phyloP scores from a whole-genome alignment of 2,329 filamentous ascomycete species.

The Bimuria novae-zelandiae region DNA sequence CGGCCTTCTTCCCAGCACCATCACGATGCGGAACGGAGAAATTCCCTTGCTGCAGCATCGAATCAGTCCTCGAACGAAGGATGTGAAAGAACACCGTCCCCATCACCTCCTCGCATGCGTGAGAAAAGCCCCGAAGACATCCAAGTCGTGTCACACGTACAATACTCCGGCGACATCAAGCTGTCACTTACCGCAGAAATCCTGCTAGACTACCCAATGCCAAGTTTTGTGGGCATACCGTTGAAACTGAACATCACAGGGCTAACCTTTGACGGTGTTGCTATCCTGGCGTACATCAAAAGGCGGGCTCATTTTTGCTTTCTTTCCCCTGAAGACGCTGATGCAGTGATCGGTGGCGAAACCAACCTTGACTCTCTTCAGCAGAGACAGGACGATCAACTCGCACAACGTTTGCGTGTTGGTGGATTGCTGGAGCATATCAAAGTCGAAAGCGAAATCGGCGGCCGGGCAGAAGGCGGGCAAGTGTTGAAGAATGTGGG shows the following conservation, averaged over 20 bases:
- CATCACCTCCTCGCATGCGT: conserved; percentile 59
- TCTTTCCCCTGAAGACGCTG: conserved; percentile 85
- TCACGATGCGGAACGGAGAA: conserved; percentile 33
- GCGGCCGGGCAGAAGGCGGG: conserved; percentile 85
- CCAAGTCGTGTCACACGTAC: conserved; percentile 89
- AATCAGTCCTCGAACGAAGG: conserved; percentile 34
- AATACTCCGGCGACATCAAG: conserved; percentile 84
- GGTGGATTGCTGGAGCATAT: conserved; percentile 90
- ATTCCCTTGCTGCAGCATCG: conserved; percentile 34
- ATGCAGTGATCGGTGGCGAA: conserved; percentile 61
- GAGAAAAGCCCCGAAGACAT: conserved; percentile 84
- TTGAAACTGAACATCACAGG: conserved; percentile 95
- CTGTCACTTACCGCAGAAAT: conserved; percentile 94
- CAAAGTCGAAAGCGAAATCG: conserved; percentile 95
- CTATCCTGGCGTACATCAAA: conserved; percentile 87
- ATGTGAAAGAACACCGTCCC: conserved; percentile 35
- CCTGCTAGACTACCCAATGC: conserved; percentile 96
- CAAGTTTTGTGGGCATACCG: conserved; percentile 94
- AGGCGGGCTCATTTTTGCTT: conserved; percentile 93
- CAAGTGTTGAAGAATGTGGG: conserved; percentile 98
- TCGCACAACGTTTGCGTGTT: conserved; percentile 52
- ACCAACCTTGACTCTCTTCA: conserved; percentile 41
- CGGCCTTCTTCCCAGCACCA: conserved; percentile 52
- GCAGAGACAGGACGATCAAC: conserved; percentile 31
- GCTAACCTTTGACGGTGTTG: conserved; percentile 91